Base-by-base conservation (phyloP, 371 early-diverging fungal species). In the Rhizopus sp. region DNA sequence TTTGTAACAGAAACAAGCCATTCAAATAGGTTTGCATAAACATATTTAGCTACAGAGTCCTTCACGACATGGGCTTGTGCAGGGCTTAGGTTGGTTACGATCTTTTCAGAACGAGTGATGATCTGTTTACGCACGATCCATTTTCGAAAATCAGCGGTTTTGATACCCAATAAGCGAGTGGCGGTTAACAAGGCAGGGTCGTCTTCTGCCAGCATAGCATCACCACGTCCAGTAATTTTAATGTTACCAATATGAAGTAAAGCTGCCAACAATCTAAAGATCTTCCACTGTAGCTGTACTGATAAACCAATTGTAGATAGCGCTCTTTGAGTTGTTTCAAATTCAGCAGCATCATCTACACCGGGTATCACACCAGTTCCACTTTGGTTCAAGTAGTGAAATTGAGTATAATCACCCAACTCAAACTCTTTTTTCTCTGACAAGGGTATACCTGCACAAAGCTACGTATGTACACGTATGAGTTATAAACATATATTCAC, bases 181-280 rank as follows among this genome's bases (percentile, higher is more conserved):
- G 89, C 90, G 44, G 70, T 73, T 15, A 60, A 52, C 30, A 94
- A 69, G 2, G 92, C 84, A 0, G 81, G 77, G 42, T 94, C 92
- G 13, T 81, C 80, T 8, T 92, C 93, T 4, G 81, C 66, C n/a
- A 95, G 83, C 7, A 90, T 86, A 31, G 86, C 84, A 57, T 88
- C 87, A 13, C 68, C 81, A 35, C 81, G 69, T 29, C 89, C 91
- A 9, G 75, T 83, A 57, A 96, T 87, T 42, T 90, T 84, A 49
- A 96, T 90, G 78, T 96, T 94, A 63, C 97, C 97, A 39, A 98
- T 77, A 66, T 96, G 96, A 57, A 97, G 77, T 34, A 98, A 69
- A 35, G 93, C 94, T 5, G 97, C 93, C 67, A 95, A 83, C 31
- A 97, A 70, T 29, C 82, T 83, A 79, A 95, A 95, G 48, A 97